Evolutionary conservation across 805 yeast genomes (phyloP), one percentile per base, ranked within the genome.

Genomic region (Clavispora fructus): DNA sequence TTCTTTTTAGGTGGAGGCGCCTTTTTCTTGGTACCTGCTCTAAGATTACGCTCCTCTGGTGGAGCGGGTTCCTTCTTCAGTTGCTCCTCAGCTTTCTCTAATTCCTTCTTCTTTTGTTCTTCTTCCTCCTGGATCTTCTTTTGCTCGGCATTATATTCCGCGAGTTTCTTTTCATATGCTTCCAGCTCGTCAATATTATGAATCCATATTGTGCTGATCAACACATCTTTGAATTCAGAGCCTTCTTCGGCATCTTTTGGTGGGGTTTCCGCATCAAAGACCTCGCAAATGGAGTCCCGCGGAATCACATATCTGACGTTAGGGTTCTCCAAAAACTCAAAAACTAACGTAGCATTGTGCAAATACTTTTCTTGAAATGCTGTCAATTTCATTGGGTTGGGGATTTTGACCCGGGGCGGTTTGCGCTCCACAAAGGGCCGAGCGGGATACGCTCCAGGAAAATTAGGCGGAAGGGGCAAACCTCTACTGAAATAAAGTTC

Each of bases 281-380:
- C 69, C 64, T 91, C 97, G 48, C 85, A 69, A 3, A 92, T 76
- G 1, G 95, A 77, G 51, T 88, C 79, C 52, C 82, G 82, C 0
- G 98, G 97, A 0, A 92, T 60, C 47, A 77, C 67, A 57, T 77
- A 92, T 47, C 98, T 75, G 7, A 83, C 83, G 40, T 83, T 75
- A 0, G 94, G 79, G 60, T 82, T 83, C 56, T 94, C 98, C 26
- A 77, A 76, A 66, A 82, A 92, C 63, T 94, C 99, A 62, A 92
- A 83, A 6, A 90, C 83, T 35, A 94, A 61, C 44, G 87, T 85
- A 0, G 95, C 89, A 55, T 80, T 79, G 32, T 76, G 62, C 19
- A 79, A 67, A 56, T 85, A 86, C 60, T 81, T 77, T 54, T 84
- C 91, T 57, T 87, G 95, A 56, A 86, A 85, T 0, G 90, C 83